Evolutionary conservation across 2,329 filamentous ascomycete species (phyloP).

Genomic region (Hypoxylon rubiginosum): DNA sequence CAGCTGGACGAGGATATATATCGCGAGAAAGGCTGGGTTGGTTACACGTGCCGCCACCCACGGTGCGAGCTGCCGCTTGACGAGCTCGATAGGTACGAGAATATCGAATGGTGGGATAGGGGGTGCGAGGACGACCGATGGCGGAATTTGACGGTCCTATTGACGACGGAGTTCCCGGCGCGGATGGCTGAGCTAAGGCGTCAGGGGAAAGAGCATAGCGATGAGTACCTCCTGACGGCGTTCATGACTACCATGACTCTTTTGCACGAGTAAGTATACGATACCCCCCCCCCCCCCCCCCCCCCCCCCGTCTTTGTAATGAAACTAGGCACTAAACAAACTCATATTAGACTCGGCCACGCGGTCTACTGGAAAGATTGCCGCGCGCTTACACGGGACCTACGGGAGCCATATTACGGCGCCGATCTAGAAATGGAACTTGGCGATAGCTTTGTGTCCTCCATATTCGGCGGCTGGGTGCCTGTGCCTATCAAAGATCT

Average conservation of each 20-base stretch:
- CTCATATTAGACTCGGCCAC: conserved; percentile 49
- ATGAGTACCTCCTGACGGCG: conserved; percentile 53
- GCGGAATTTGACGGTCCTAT: conserved; percentile 47
- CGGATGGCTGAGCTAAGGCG: conserved; percentile 47
- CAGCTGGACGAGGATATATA: conserved; percentile 52
- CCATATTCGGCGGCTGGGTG: conserved; percentile 53
- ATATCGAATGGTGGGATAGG: conserved; percentile 45
- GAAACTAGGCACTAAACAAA: conserved; percentile 10
- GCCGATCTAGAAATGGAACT: conserved; percentile 55
- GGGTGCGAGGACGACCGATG: conserved; percentile 28
- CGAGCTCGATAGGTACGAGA: conserved; percentile 46
- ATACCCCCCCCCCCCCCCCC: too few species aligned
- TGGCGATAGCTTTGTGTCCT: conserved; percentile 53
- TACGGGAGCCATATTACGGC: conserved; percentile 54
- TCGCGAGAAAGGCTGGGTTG: conserved; percentile 49
- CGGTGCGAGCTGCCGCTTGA: conserved; percentile 40
- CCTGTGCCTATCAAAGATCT: conserved; percentile 48
- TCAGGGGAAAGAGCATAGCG: conserved; percentile 41
- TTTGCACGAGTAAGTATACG: conserved; percentile 52
- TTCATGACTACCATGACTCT: conserved; percentile 54
- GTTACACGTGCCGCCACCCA: conserved; percentile 53
- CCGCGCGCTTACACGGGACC: conserved; percentile 44
- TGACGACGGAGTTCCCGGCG: conserved; percentile 50
- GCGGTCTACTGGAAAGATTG: conserved; percentile 53
- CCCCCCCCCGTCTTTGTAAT: neutral